Percentiles rank a stretch among this genome's conserved stretches.
phyloP scores from a whole-genome alignment of 805 yeast species.

The Candida vaughaniae region DNA sequence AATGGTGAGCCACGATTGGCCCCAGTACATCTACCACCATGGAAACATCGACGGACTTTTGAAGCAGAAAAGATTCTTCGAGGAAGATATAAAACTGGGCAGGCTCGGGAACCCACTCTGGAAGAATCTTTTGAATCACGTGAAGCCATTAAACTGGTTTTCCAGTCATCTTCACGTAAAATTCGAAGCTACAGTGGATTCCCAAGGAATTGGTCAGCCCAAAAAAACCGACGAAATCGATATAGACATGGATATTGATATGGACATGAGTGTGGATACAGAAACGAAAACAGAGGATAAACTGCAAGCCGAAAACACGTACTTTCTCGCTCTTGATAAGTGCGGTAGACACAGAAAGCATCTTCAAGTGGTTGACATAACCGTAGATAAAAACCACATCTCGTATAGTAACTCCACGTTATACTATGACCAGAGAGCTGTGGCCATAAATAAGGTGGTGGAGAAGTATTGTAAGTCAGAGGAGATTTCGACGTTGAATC shows the following conservation, averaged over 20 bases:
- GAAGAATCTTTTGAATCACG: constrained; percentile 47
- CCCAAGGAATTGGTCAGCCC: not conserved
- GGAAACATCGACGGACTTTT: constrained; percentile 60
- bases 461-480: constrained; percentile 20
- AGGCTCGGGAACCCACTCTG: constrained; percentile 73
- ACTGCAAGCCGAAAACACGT: not conserved
- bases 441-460: constrained; percentile 35
- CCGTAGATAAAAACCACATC: constrained; percentile 10
- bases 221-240: constrained; percentile 20
- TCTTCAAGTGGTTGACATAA: constrained; percentile 51
- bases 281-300: not conserved
- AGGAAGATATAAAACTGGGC: constrained; percentile 56
- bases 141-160: constrained; percentile 77
- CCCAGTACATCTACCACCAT: constrained; percentile 65
- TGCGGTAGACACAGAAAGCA: constrained; percentile 66
- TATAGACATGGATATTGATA: constrained; percentile 20
- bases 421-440: constrained; percentile 29
- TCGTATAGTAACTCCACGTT: constrained; percentile 14
- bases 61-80: constrained; percentile 63
- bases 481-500: constrained; percentile 14
- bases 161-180: constrained; percentile 86
- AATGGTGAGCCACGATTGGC: constrained; percentile 92
- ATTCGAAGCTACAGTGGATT: constrained; percentile 55
- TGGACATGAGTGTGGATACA: constrained; percentile 1
- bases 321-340: constrained; percentile 81